Percentiles rank a stretch among this genome's conserved stretches.
Evolutionary conservation across 495 filamentous ascomycete species (phyloP).

Genomic region (Neurospora sp.): DNA sequence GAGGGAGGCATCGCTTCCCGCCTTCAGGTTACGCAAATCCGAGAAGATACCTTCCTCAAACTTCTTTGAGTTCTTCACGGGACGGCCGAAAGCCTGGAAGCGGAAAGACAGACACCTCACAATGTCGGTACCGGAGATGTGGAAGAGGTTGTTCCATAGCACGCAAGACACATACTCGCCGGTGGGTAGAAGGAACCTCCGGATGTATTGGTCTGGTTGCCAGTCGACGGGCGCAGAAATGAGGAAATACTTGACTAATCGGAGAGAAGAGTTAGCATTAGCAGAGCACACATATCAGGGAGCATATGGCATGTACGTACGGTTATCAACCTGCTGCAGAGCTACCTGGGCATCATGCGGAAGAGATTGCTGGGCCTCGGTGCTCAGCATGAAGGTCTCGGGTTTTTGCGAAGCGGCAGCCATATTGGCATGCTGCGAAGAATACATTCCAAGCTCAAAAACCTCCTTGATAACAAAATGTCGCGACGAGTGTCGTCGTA

Average conservation of each 20-base stretch:
- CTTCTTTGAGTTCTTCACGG: constrained; percentile 99
- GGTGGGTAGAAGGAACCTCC: constrained; percentile 87
- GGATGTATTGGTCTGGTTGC: constrained; percentile 92
- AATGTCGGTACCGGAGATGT: constrained; percentile 97
- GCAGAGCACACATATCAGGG: not conserved
- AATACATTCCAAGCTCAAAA: constrained; percentile 36
- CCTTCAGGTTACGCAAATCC: constrained; percentile 94
- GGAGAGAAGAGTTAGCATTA: constrained; percentile 1
- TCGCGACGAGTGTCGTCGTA: not conserved
- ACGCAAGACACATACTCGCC: constrained; percentile 99
- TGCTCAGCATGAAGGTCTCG: constrained; percentile 96
- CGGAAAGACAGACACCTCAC: constrained; percentile 96
- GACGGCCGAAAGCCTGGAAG: constrained; percentile 95
- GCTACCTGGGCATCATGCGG: constrained; percentile 96
- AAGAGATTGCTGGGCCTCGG: constrained; percentile 88
- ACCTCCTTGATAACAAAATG: constrained; percentile 3
- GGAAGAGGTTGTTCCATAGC: constrained; percentile 95
- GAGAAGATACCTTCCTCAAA: constrained; percentile 99
- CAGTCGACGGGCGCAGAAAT: constrained; percentile 98
- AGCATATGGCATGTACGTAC: constrained; percentile 45
- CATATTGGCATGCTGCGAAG: constrained; percentile 42
- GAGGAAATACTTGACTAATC: constrained; percentile 95
- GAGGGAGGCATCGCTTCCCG: constrained; percentile 95
- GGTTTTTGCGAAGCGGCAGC: constrained; percentile 60
- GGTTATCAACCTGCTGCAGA: constrained; percentile 94